Conservation (phyloP, 495 filamentous ascomycete genomes). For the Aspergillus kassunensis region DNA sequence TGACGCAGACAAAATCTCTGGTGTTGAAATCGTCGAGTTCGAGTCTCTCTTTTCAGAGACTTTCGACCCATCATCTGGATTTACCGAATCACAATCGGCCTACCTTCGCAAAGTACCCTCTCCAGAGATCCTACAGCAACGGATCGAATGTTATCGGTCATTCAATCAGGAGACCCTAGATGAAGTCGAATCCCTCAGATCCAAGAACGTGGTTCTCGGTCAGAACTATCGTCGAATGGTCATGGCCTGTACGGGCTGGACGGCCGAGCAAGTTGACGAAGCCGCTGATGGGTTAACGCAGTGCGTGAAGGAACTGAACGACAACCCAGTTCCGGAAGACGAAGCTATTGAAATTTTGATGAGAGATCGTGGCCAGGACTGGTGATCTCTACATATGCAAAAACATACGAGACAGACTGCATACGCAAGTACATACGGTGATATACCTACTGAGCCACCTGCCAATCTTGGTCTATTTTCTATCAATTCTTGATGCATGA, state of each 20-base stretch:
- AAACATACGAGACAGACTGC: constrained; percentile 15
- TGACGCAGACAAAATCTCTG: constrained; percentile 53
- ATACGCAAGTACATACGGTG: constrained; percentile 8
- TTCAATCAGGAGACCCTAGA: constrained; percentile 34
- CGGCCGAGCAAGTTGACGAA: constrained; percentile 45
- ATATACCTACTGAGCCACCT: neutral
- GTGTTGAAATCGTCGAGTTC: constrained; percentile 38
- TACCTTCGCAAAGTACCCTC: constrained; percentile 31
- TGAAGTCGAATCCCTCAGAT: constrained; percentile 37
- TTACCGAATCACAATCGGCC: constrained; percentile 34
- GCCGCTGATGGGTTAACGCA: constrained; percentile 44
- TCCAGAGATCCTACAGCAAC: constrained; percentile 25
- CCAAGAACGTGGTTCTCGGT: constrained; percentile 44
- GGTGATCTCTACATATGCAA: constrained; percentile 25
- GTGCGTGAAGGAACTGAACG: constrained; percentile 47
- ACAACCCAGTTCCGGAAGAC: constrained; percentile 45
- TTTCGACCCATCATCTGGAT: constrained; percentile 34
- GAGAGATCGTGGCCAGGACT: constrained; percentile 48
- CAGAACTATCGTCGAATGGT: constrained; percentile 48
- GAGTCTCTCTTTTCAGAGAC: constrained; percentile 32
- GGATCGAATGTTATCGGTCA: constrained; percentile 30
- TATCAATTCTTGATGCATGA: neutral
- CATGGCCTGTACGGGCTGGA: constrained; percentile 47
- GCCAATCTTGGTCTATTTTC: no score
- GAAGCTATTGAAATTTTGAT: constrained; percentile 48